phyloP scores from a whole-genome alignment of 305 asterid genomes.

The Fraxinus paxiana region DNA sequence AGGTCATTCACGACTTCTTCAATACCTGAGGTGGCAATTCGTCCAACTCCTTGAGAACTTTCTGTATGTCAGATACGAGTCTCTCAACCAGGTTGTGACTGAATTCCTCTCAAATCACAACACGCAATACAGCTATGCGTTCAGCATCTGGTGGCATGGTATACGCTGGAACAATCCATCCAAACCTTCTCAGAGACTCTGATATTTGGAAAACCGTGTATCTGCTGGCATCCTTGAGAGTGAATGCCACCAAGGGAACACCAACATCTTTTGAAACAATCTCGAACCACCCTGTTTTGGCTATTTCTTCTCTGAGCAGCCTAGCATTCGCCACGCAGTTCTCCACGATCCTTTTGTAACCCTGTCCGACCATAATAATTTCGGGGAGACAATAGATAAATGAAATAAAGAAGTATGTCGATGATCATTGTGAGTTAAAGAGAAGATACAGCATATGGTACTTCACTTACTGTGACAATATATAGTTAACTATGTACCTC shows the following conservation, averaged over 20 bases:
- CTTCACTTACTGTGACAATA: neutral
- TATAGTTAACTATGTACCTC: constrained; percentile 32
- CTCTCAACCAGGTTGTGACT: constrained; percentile 30
- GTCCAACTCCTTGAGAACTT: constrained; percentile 31
- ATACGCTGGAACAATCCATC: constrained; percentile 28
- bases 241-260: constrained; percentile 35
- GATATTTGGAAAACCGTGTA: constrained; percentile 32
- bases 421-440: neutral
- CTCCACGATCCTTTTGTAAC: constrained; percentile 33
- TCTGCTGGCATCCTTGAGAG: constrained; percentile 22
- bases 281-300: constrained; percentile 21
- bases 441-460: neutral
- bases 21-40: constrained; percentile 12
- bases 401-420: neutral
- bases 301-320: constrained; percentile 26
- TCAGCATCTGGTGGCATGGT: constrained; percentile 27
- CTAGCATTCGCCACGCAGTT: constrained; percentile 30
- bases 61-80: constrained; percentile 25
- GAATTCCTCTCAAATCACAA: constrained; percentile 28
- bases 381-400: neutral
- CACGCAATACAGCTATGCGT: constrained; percentile 15
- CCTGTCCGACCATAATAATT: constrained; percentile 19
- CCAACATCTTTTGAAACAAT: constrained; percentile 30
- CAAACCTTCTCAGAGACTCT: constrained; percentile 26
- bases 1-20: no score